Percentiles rank a stretch among this genome's conserved stretches.
Conservation (phyloP, 495 filamentous ascomycete species). For the Podospora tetraspora region DNA sequence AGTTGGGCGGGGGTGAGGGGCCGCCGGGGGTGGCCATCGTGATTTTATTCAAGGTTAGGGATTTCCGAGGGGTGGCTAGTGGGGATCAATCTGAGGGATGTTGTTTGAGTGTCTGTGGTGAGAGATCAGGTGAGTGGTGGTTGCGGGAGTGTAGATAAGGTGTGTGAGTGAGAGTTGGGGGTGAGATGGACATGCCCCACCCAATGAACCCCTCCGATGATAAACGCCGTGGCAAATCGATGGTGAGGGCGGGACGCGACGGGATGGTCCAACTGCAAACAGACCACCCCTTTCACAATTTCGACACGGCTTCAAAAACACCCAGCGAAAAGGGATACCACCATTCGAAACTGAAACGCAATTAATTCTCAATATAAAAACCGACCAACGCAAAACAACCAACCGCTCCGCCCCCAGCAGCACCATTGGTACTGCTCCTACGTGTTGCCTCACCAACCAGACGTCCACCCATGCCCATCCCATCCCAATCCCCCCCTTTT, state of each 20-base stretch:
- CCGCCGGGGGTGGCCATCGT: background rate
- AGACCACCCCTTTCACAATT: background rate
- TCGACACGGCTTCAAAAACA: background rate
- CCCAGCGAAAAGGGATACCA: background rate
- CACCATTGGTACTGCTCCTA: background rate
- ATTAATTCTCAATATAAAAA: background rate
- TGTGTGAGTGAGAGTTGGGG: background rate
- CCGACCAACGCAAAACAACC: background rate
- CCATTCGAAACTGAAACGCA: background rate
- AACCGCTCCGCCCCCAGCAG: background rate
- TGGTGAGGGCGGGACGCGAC: background rate
- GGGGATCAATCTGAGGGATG: background rate
- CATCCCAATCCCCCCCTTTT: constrained; percentile 1
- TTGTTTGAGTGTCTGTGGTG: background rate
- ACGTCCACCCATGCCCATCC: background rate
- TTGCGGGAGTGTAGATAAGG: background rate
- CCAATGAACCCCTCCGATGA: background rate
- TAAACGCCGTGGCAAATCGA: background rate
- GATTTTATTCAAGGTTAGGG: no score
- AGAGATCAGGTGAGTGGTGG: background rate
- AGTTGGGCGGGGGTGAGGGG: constrained; percentile 69
- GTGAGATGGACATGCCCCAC: background rate
- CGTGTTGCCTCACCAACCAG: background rate
- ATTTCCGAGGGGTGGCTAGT: background rate
- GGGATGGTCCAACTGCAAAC: background rate